A percentile compares a stretch with the other conserved stretches of the same genome.
Conservation (phyloP, 2,329 filamentous ascomycete species). For the Tympanopsis confertula region DNA sequence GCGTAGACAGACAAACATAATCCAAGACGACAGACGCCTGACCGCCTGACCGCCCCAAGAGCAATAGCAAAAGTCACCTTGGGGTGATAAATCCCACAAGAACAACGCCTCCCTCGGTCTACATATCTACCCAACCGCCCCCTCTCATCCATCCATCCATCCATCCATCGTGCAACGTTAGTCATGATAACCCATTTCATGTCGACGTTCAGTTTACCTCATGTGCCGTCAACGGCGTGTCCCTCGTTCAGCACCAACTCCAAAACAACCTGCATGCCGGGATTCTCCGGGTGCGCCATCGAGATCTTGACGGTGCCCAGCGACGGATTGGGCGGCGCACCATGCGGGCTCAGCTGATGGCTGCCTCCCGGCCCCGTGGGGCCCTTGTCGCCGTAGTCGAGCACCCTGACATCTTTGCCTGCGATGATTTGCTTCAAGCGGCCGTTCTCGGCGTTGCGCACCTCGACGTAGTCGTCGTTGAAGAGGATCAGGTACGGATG, state of each 20-base stretch:
- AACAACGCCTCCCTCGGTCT: no score
- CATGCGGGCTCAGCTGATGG: slow-evolving; percentile 21
- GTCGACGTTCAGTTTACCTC: no score
- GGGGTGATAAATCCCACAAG: no score
- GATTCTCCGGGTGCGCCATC: slow-evolving; percentile 84
- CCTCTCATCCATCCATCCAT: no score
- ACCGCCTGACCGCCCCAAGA: no score
- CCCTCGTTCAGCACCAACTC: slow-evolving; percentile 90
- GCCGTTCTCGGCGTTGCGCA: slow-evolving; percentile 92
- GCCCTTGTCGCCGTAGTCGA: slow-evolving; percentile 71
- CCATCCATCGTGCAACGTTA: no score
- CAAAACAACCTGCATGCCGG: slow-evolving; percentile 75
- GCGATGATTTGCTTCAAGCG: slow-evolving; percentile 87
- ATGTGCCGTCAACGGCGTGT: no score
- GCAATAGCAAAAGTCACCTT: no score
- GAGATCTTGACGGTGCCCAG: slow-evolving; percentile 81
- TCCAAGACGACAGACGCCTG: no score
- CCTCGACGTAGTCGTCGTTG: slow-evolving; percentile 92
- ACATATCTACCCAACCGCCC: no score
- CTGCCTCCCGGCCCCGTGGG: slow-evolving; percentile 34
- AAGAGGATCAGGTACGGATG: slow-evolving; percentile 87
- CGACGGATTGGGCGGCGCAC: slow-evolving; percentile 24
- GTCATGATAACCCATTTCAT: no score
- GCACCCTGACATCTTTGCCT: slow-evolving; percentile 75
- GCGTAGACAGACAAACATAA: no score